These are phyloP conservation scores for Lasiodiplodia hormozganensis DNA, from an alignment of 2,329 filamentous ascomycete species.

Conservation along the genomic window DNA sequence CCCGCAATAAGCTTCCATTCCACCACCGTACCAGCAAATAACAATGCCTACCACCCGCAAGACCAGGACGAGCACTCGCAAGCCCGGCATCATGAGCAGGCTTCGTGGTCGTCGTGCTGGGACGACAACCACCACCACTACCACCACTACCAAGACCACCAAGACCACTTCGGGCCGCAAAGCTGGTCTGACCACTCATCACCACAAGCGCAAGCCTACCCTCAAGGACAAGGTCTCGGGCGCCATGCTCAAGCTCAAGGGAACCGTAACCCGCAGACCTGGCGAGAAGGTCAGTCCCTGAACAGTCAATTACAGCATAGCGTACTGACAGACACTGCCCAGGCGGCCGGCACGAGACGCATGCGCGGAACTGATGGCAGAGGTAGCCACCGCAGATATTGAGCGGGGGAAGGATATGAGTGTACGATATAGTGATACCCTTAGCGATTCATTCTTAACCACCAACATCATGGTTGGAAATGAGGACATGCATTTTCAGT, in stretches of 20 bases:
- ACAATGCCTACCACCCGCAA: conserved; percentile 38
- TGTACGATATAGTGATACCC: conserved; percentile 29
- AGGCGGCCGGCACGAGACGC: conserved; percentile 75
- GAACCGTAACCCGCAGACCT: conserved; percentile 70
- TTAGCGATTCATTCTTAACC: background rate
- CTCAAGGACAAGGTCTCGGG: conserved; percentile 81
- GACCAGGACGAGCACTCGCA: conserved; percentile 48
- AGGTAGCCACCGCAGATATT: conserved; percentile 26
- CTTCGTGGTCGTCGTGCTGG: conserved; percentile 51
- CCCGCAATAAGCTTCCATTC: conserved; percentile 12
- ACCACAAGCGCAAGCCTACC: conserved; percentile 71
- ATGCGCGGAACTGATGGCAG: conserved; percentile 76
- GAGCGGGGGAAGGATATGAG: background rate
- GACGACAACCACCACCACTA: conserved; percentile 46
- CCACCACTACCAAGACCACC: conserved; percentile 49
- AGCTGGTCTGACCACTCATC: conserved; percentile 47
- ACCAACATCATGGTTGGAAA: background rate
- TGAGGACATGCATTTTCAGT: background rate
- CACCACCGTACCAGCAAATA: conserved; percentile 22
- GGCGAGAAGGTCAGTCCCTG: conserved; percentile 67
- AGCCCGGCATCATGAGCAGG: conserved; percentile 62
- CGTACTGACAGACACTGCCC: conserved; percentile 23
- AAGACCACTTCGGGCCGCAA: conserved; percentile 41
- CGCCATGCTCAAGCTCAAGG: conserved; percentile 75
- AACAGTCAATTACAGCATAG: background rate